phyloP scores from a whole-genome alignment of 208 protist genomes.

The Tetramitus jugosus region DNA sequence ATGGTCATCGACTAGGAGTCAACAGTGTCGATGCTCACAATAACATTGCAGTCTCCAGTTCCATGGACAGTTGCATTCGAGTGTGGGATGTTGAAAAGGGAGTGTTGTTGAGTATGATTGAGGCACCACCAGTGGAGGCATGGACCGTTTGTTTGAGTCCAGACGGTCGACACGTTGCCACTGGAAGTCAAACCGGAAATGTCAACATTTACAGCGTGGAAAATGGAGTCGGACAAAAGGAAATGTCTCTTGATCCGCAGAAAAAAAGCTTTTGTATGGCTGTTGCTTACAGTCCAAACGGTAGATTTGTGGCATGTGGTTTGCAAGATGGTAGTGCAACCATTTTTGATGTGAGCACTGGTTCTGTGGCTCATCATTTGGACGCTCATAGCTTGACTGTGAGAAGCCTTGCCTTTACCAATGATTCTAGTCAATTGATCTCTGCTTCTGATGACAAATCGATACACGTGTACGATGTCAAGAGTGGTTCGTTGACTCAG shows the following conservation, averaged over 20 bases:
- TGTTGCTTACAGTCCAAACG: conserved; percentile 2
- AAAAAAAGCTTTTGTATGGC: conserved; percentile 12
- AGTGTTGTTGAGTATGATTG: not conserved
- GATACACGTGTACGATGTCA: not conserved
- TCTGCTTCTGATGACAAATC: conserved; percentile 15
- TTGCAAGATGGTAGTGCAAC: not conserved
- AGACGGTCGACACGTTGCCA: not conserved
- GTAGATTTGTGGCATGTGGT: conserved; percentile 14
- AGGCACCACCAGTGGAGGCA: conserved; percentile 11
- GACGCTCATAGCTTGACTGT: not conserved
- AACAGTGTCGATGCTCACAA: not conserved
- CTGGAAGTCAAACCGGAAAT: conserved; percentile 19
- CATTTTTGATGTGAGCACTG: conserved; percentile 9
- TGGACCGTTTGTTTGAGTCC: not conserved
- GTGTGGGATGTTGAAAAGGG: conserved; percentile 16
- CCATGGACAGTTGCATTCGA: conserved; percentile 6
- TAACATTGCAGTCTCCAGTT: not conserved
- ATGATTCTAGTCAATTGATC: conserved; percentile 1
- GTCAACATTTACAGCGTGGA: conserved; percentile 11
- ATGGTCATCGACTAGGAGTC: conserved; percentile 14
- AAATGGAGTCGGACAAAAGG: conserved; percentile 19
- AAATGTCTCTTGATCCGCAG: conserved; percentile 1
- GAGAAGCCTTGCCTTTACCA: conserved; percentile 2
- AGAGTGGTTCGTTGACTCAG: not conserved
- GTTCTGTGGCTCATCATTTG: not conserved